A percentile compares a stretch with the other conserved stretches of the same genome.
These are phyloP conservation scores for Zea mays DNA, from an alignment of 176 grass and related monocot species.

Conservation along the genomic window DNA sequence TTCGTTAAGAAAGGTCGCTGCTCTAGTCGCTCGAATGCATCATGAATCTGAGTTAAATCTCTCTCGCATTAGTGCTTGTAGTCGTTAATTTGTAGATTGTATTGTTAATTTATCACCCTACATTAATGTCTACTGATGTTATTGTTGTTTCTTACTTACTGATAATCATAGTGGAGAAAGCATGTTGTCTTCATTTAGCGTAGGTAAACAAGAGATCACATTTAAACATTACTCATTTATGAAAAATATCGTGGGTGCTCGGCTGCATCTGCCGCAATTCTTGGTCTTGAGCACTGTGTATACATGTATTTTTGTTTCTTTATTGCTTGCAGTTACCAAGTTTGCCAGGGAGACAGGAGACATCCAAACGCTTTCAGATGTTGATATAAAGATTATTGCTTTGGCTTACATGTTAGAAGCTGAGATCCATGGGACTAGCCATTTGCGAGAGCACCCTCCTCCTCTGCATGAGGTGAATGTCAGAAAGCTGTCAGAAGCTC, in stretches of 20 bases:
- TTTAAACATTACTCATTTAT: background rate
- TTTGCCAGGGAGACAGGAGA: constrained; percentile 95
- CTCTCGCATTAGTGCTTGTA: background rate
- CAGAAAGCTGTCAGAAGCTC: constrained; percentile 52
- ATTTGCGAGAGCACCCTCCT: constrained; percentile 79
- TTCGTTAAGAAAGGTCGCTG: constrained; percentile 78
- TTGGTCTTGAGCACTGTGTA: background rate
- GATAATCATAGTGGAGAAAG: background rate
- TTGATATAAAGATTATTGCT: constrained; percentile 94
- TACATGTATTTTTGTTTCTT: background rate
- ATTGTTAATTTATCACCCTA: background rate
- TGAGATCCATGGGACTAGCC: constrained; percentile 70
- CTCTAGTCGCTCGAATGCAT: background rate
- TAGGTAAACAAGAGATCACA: background rate
- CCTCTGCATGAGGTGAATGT: constrained; percentile 73
- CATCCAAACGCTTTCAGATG: constrained; percentile 88
- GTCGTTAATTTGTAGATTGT: background rate
- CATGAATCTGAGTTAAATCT: background rate
- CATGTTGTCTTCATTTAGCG: background rate
- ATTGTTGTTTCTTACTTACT: background rate
- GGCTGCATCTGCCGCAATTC: background rate
- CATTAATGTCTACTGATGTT: background rate
- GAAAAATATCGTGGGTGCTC: background rate
- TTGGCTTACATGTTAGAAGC: constrained; percentile 93
- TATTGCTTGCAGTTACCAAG: constrained; percentile 62